Evolutionary conservation across 2,329 filamentous ascomycete species (phyloP).

Genomic region (Lecanosticta acicola): DNA sequence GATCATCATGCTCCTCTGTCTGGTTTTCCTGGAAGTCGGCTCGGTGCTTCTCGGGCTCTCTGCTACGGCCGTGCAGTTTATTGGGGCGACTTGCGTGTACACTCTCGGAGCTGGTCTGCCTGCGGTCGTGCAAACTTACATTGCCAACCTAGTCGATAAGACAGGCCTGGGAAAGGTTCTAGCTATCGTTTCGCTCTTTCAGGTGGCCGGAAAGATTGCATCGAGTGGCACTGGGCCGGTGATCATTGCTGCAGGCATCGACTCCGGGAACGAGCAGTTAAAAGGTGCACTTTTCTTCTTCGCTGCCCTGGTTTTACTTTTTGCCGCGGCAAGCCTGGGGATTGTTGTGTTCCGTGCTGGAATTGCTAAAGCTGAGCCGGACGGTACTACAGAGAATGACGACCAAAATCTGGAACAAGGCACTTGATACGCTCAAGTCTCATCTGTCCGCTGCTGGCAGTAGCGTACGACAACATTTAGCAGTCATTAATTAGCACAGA

Average conservation of each 20-base stretch:
- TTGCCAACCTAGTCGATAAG: constrained; percentile 6
- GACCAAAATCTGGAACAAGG: not conserved
- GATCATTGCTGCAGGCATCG: constrained; percentile 7
- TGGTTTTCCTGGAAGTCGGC: constrained; percentile 38
- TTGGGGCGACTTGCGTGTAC: constrained; percentile 5
- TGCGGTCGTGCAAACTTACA: constrained; percentile 8
- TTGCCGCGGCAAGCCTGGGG: not conserved
- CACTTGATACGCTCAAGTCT: no score
- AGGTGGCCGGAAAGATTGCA: constrained; percentile 5
- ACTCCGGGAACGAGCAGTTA: constrained; percentile 5
- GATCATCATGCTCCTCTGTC: constrained; percentile 9
- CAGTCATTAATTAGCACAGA: no score
- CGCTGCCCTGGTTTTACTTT: constrained; percentile 1
- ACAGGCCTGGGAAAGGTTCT: constrained; percentile 1
- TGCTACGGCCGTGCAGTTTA: constrained; percentile 2
- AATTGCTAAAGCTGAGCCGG: not conserved
- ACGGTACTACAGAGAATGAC: not conserved
- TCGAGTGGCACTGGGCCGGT: constrained; percentile 5
- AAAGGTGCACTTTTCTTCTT: constrained; percentile 9
- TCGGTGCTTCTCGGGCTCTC: constrained; percentile 26
- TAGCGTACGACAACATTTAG: no score
- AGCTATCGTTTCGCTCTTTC: constrained; percentile 5
- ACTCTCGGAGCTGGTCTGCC: constrained; percentile 7
- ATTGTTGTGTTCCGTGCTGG: constrained; percentile 2
- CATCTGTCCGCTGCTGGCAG: no score